phyloP scores from a whole-genome alignment of 2,329 filamentous ascomycete genomes.

The Hymenotorrendiella dingleyae region DNA sequence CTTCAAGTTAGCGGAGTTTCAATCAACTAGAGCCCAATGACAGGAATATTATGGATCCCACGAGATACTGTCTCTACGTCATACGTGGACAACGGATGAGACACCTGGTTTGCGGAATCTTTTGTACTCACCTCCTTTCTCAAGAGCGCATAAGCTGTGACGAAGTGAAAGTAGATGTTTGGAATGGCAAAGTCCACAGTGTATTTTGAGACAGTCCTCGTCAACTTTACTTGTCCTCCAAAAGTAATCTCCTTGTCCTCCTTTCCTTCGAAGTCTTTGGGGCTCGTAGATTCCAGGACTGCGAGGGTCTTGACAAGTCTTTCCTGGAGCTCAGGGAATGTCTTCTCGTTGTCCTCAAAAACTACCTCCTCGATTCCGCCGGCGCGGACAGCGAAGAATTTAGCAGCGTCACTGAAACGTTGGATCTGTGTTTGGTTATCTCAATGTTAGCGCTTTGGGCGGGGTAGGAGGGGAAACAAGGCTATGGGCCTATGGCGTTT shows the following conservation, averaged over 20 bases:
- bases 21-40: no score
- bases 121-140: constrained; percentile 55
- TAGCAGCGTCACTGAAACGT: constrained; percentile 36
- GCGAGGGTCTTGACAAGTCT: constrained; percentile 42
- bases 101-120: no score
- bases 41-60: no score
- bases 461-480: no score
- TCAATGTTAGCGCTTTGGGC: no score
- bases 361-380: constrained; percentile 30
- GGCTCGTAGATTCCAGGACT: constrained; percentile 39
- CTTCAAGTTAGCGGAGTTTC: no score
- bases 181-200: constrained; percentile 45
- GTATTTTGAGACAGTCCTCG: constrained; percentile 41
- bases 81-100: no score
- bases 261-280: constrained; percentile 37
- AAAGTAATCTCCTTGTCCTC: constrained; percentile 37
- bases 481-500: no score
- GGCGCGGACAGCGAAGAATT: constrained; percentile 35
- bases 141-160: constrained; percentile 54
- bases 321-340: constrained; percentile 42
- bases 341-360: constrained; percentile 39
- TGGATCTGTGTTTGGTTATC: no score
- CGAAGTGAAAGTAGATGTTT: constrained; percentile 60
- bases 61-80: no score
- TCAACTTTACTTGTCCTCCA: constrained; percentile 35